phyloP scores from a whole-genome alignment of 2,329 filamentous ascomycete genomes.

The Alternaria alternata region DNA sequence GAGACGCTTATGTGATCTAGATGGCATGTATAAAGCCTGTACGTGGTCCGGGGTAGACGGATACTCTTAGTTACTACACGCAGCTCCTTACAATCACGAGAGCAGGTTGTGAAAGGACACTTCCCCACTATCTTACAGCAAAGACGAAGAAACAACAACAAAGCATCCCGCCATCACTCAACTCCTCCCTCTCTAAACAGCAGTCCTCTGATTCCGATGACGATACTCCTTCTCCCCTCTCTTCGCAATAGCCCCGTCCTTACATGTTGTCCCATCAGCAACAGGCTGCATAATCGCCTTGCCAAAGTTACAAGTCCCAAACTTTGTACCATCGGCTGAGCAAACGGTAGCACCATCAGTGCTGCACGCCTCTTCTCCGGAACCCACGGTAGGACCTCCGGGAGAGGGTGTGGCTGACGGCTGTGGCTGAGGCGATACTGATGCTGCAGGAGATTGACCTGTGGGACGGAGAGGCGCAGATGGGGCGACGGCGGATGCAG shows the following conservation, averaged over 20 bases:
- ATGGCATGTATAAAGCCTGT: too few relatives aligned
- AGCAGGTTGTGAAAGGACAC: too few relatives aligned
- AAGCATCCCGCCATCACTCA: neutral
- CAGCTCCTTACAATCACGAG: too few relatives aligned
- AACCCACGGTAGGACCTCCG: slow-evolving; percentile 4
- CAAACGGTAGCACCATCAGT: slow-evolving; percentile 49
- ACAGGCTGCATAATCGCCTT: slow-evolving; percentile 50
- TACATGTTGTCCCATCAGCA: slow-evolving; percentile 54
- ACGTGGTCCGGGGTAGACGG: too few relatives aligned
- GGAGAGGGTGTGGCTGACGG: slow-evolving; percentile 4
- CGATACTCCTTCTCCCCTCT: slow-evolving; percentile 26
- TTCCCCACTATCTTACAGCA: neutral
- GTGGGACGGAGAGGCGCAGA: slow-evolving; percentile 3
- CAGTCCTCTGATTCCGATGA: slow-evolving; percentile 16
- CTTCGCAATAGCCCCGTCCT: slow-evolving; percentile 47
- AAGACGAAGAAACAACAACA: neutral
- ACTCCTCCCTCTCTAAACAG: neutral
- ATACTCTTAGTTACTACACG: too few relatives aligned
- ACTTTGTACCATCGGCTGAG: slow-evolving; percentile 46
- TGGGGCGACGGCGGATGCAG: neutral
- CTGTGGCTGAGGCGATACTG: neutral
- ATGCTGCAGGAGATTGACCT: neutral
- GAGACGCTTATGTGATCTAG: too few relatives aligned
- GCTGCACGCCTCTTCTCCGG: slow-evolving; percentile 34
- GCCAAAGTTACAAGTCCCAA: slow-evolving; percentile 54